phyloP scores from a whole-genome alignment of 768 basidiomycete species.

The Amylocystis lapponica region DNA sequence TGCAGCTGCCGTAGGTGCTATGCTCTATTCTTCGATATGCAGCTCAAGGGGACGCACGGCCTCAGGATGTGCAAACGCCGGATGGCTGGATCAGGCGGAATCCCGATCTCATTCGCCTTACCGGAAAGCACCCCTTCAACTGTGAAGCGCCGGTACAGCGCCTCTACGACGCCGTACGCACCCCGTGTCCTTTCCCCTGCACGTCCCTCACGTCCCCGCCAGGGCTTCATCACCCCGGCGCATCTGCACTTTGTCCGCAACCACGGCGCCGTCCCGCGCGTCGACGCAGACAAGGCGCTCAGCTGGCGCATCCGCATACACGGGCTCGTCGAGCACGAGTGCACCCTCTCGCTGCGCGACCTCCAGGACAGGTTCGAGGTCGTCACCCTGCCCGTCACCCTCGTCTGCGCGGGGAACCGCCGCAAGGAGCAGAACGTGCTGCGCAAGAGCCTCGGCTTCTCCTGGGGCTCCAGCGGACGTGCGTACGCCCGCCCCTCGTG shows the following conservation, averaged over 20 bases:
- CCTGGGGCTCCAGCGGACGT: constrained; percentile 47
- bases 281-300: neutral
- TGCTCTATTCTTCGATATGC: no score
- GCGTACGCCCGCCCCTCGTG: no score
- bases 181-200: no score
- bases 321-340: constrained; percentile 33
- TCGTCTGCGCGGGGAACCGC: constrained; percentile 61
- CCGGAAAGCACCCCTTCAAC: constrained; percentile 62
- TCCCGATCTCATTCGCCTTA: constrained; percentile 41
- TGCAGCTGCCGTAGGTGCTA: no score
- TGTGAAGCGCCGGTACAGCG: constrained; percentile 41
- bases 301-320: constrained; percentile 42
- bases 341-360: constrained; percentile 38
- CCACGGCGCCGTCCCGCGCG: constrained; percentile 2
- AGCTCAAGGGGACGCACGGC: no score
- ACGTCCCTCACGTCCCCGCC: no score
- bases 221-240: constrained; percentile 19
- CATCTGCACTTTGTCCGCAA: constrained; percentile 14
- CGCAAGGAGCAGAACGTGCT: constrained; percentile 64
- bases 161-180: constrained; percentile 34
- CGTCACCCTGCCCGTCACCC: constrained; percentile 54
- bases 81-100: constrained; percentile 38
- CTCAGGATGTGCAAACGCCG: constrained; percentile 31
- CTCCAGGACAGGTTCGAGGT: constrained; percentile 41
- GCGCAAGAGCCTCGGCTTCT: constrained; percentile 49